Percentiles rank a stretch among this genome's conserved stretches.
phyloP scores from a whole-genome alignment of 176 grass and related monocot genomes.

The Coix lacrymajobi region DNA sequence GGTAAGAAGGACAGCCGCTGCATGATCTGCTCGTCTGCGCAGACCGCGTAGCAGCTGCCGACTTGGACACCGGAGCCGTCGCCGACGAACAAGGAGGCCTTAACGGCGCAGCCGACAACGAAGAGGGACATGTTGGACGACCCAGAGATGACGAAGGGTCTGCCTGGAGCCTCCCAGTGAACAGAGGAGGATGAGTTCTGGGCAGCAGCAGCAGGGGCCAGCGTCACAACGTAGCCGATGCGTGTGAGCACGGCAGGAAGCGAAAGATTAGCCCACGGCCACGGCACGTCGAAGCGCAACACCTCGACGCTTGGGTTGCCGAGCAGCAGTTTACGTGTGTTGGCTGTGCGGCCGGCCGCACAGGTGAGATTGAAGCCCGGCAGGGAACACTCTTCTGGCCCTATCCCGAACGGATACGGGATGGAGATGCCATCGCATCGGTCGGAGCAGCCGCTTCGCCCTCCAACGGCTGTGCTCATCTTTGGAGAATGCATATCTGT shows the following conservation, averaged over 20 bases:
- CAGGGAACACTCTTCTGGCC: not conserved
- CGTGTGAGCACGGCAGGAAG: not conserved
- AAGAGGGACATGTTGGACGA: not conserved
- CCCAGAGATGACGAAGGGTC: not conserved
- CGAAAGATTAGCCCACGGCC: not conserved
- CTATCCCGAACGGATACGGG: not conserved
- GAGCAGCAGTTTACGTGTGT: not conserved
- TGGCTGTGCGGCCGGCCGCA: accelerated
- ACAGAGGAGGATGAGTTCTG: not conserved
- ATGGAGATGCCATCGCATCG: accelerated
- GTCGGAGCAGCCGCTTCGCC: not conserved
- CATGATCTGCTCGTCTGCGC: not conserved
- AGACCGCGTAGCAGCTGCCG: not conserved
- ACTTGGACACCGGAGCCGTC: not conserved
- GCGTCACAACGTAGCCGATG: not conserved
- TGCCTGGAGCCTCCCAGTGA: not conserved
- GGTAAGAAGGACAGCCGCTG: accelerated
- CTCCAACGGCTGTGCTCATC: not conserved
- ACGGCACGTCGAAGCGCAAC: not conserved
- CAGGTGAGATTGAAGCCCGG: slow-evolving; percentile 7
- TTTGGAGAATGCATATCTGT: not conserved
- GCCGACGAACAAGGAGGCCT: not conserved
- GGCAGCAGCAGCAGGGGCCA: not conserved
- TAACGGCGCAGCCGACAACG: not conserved
- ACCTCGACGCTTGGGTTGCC: not conserved